Conservation (phyloP, 2,329 filamentous ascomycete species). For the Zymoseptoria crescenta region DNA sequence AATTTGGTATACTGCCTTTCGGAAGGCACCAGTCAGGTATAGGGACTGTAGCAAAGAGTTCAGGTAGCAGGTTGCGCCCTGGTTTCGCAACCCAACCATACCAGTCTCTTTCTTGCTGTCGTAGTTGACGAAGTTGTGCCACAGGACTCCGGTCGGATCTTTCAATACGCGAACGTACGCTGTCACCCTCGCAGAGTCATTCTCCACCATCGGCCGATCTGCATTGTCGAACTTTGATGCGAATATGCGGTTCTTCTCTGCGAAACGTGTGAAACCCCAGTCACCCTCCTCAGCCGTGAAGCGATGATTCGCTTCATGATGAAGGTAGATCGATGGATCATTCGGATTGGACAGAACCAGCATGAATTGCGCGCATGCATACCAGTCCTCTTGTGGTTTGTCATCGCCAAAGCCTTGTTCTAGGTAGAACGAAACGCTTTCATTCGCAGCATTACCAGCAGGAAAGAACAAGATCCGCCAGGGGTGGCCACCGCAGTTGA, state of each 20-base stretch:
- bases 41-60: slow-evolving; percentile 43
- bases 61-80: slow-evolving; percentile 63
- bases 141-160: slow-evolving; percentile 79
- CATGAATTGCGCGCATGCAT: slow-evolving; percentile 91
- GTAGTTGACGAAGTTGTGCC: slow-evolving; percentile 90
- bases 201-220: slow-evolving; percentile 65
- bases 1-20: slow-evolving; percentile 96
- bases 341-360: slow-evolving; percentile 91
- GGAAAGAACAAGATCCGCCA: slow-evolving; percentile 97
- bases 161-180: slow-evolving; percentile 76
- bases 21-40: slow-evolving; percentile 68
- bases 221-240: slow-evolving; percentile 64
- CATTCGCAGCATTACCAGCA: slow-evolving; percentile 78
- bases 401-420: slow-evolving; percentile 79
- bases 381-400: slow-evolving; percentile 83
- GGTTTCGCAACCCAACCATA: slow-evolving; percentile 92
- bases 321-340: slow-evolving; percentile 72
- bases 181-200: slow-evolving; percentile 70
- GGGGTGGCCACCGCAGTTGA: slow-evolving; percentile 77
- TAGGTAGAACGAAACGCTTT: slow-evolving; percentile 89
- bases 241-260: slow-evolving; percentile 80
- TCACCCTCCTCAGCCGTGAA: slow-evolving; percentile 96
- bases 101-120: slow-evolving; percentile 99
- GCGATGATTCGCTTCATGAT: slow-evolving; percentile 79
- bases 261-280: slow-evolving; percentile 97